Evolutionary conservation across 148 eudicot genomes (phyloP).

Genomic region (Polygonum aviculare): DNA sequence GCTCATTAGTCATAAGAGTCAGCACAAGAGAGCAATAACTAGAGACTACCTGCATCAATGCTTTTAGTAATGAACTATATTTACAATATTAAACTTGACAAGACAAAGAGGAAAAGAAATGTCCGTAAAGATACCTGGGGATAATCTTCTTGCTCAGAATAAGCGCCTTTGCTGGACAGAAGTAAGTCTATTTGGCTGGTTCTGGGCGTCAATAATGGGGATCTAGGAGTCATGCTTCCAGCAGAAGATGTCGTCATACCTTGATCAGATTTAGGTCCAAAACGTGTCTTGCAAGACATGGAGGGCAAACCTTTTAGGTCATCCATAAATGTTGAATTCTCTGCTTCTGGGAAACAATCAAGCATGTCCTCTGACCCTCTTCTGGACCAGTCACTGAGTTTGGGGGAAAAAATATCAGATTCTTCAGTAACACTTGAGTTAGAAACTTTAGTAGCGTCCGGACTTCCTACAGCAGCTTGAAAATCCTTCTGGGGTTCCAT

Average conservation of each 20-base stretch:
- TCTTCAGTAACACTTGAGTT: conserved; percentile 95
- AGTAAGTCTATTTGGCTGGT: conserved; percentile 81
- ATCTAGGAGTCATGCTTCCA: conserved; percentile 97
- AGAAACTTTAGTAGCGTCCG: conserved; percentile 80
- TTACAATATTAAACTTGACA: neutral
- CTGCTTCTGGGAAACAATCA: conserved; percentile 81
- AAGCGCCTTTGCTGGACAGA: conserved; percentile 74
- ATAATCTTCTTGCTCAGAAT: conserved; percentile 80
- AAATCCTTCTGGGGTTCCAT: conserved; percentile 74
- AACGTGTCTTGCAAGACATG: conserved; percentile 87
- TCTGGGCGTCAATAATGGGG: conserved; percentile 82
- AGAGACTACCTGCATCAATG: neutral
- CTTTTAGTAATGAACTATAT: neutral
- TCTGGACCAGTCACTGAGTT: conserved; percentile 94
- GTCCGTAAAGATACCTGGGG: conserved; percentile 60
- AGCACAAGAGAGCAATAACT: neutral
- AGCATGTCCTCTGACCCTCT: conserved; percentile 98
- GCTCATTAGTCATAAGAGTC: neutral
- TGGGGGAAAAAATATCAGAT: conserved; percentile 76
- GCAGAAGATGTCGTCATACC: conserved; percentile 99
- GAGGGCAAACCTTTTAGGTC: conserved; percentile 81
- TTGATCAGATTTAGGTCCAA: conserved; percentile 98
- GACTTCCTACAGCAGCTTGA: conserved; percentile 63
- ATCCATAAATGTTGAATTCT: conserved; percentile 69
- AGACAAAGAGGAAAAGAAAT: neutral